phyloP scores from a whole-genome alignment of 495 filamentous ascomycete genomes.

The Aspergillus indologenus region DNA sequence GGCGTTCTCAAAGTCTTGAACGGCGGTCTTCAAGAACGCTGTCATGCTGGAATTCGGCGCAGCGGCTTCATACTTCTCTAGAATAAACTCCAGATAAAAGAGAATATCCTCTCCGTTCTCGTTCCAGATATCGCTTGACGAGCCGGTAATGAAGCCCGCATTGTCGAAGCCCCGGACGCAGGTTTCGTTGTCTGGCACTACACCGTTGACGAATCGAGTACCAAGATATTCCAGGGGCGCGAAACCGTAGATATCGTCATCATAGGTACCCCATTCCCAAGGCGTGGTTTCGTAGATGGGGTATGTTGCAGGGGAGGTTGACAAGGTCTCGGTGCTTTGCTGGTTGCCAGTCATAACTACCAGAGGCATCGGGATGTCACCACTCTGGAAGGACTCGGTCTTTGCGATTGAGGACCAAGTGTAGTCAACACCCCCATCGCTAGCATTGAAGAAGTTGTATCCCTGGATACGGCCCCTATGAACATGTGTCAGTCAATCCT shows the following conservation, averaged over 20 bases:
- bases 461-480: constrained; percentile 56
- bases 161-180: constrained; percentile 50
- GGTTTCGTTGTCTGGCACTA: constrained; percentile 17
- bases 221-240: constrained; percentile 44
- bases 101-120: constrained; percentile 2
- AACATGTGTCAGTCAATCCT: not conserved
- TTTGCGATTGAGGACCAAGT: constrained; percentile 81
- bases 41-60: not conserved
- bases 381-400: constrained; percentile 58
- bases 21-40: constrained; percentile 30
- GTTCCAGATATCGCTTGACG: constrained; percentile 27
- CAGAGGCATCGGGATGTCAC: constrained; percentile 69
- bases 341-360: constrained; percentile 68
- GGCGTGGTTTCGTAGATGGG: constrained; percentile 54
- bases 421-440: constrained; percentile 66
- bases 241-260: constrained; percentile 39
- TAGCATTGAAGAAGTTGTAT: constrained; percentile 71
- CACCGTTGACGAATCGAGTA: constrained; percentile 33
- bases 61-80: not conserved
- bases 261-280: constrained; percentile 49
- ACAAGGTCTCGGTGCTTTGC: constrained; percentile 38
- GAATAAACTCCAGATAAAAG: not conserved
- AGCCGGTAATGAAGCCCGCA: constrained; percentile 48
- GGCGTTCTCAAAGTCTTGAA: constrained; percentile 43
- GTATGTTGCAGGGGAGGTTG: constrained; percentile 55